A percentile compares a stretch with the other conserved stretches of the same genome.
These are phyloP conservation scores for Cordyceps tenuipes DNA, from an alignment of 2,329 filamentous ascomycete genomes.

Conservation along the genomic window DNA sequence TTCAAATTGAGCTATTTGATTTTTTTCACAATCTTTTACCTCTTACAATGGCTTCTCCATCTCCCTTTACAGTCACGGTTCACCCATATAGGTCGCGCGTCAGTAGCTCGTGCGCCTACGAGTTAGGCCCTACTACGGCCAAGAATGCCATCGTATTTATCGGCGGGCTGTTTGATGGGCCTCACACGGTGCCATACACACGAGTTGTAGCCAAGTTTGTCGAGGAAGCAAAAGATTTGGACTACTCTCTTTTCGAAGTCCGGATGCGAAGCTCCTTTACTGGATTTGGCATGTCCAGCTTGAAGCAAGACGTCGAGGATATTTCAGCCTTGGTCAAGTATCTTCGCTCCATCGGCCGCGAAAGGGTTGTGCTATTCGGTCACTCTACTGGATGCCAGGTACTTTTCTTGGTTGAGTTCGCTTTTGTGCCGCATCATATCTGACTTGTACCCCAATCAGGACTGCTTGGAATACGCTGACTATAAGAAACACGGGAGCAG, in stretches of 20 bases:
- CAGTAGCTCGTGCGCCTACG: conserved; percentile 37
- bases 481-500: conserved; percentile 33
- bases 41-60: conserved; percentile 19
- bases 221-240: conserved; percentile 27
- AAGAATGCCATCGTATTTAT: conserved; percentile 60
- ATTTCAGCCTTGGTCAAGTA: conserved; percentile 45
- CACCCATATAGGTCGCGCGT: conserved; percentile 38
- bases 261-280: conserved; percentile 46
- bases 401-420: conserved; percentile 7
- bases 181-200: conserved; percentile 54
- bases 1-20: neutral
- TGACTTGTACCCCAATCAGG: conserved; percentile 21
- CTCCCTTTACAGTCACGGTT: conserved; percentile 35
- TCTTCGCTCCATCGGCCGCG: conserved; percentile 39
- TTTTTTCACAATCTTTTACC: neutral
- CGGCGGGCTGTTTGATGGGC: conserved; percentile 62
- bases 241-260: conserved; percentile 49
- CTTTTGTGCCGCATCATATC: neutral
- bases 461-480: conserved; percentile 47
- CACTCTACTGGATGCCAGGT: conserved; percentile 53
- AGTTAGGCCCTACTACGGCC: conserved; percentile 31
- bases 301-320: conserved; percentile 46
- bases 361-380: conserved; percentile 47
- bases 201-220: conserved; percentile 37
- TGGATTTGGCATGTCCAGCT: conserved; percentile 42